Evolutionary conservation across 306 rosid genomes (phyloP).

Genomic region (Prunus salicina): DNA sequence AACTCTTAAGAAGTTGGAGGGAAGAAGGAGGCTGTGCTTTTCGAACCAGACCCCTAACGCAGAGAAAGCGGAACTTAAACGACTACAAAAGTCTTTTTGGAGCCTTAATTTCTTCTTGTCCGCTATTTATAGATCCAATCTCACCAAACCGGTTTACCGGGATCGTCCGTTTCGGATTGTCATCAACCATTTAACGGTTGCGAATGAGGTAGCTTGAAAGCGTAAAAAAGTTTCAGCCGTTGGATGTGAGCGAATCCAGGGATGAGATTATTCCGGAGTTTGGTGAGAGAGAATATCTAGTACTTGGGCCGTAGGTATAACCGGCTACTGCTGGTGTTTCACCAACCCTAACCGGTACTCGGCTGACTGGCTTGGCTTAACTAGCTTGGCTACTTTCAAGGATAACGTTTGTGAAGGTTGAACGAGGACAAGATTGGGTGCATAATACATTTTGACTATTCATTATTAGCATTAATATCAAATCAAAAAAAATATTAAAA

Average conservation of each 20-base stretch:
- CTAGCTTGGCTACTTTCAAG: background rate
- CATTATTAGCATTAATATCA: background rate
- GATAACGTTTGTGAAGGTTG: background rate
- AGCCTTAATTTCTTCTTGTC: background rate
- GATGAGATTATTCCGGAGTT: constrained; percentile 28
- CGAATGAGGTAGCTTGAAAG: background rate
- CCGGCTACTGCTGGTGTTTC: constrained; percentile 44
- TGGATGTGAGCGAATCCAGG: constrained; percentile 27
- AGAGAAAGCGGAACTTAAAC: background rate
- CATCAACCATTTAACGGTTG: background rate
- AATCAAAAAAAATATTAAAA: background rate
- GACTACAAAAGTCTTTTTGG: constrained; percentile 11
- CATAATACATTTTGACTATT: background rate
- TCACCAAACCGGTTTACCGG: constrained; percentile 33
- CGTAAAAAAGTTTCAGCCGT: constrained; percentile 13
- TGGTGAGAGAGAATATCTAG: constrained; percentile 37
- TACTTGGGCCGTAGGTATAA: background rate
- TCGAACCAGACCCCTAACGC: constrained; percentile 17
- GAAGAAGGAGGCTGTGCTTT: constrained; percentile 7
- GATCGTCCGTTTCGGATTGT: constrained; percentile 11
- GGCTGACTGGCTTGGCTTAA: constrained; percentile 21
- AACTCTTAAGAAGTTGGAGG: background rate
- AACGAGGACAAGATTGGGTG: background rate
- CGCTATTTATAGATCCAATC: constrained; percentile 38
- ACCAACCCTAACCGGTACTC: constrained; percentile 45